phyloP scores from a whole-genome alignment of 805 yeast genomes.

The Wickerhamomyces ciferrii region DNA sequence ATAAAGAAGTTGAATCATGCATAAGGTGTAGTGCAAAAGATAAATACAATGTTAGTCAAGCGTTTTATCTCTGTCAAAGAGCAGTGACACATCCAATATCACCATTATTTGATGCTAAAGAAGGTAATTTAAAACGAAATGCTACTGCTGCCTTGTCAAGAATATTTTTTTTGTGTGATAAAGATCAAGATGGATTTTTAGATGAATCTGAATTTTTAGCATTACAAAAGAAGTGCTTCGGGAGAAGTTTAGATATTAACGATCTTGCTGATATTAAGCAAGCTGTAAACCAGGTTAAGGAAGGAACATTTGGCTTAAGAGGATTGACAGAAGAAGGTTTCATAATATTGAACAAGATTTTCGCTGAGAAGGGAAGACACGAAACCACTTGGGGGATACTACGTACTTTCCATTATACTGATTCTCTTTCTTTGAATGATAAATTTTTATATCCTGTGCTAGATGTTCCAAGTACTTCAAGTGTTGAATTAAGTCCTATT shows the following conservation, averaged over 20 bases:
- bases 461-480: conserved; percentile 67
- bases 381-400: conserved; percentile 97
- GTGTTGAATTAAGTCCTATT: conserved; percentile 87
- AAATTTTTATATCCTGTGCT: conserved; percentile 72
- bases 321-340: conserved; percentile 79
- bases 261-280: conserved; percentile 41
- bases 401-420: conserved; percentile 85
- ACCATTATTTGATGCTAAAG: conserved; percentile 90
- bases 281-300: conserved; percentile 24
- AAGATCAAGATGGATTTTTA: conserved; percentile 83
- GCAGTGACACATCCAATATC: conserved; percentile 92
- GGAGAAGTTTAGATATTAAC: conserved; percentile 44
- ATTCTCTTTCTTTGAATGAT: conserved; percentile 81
- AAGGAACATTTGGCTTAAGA: conserved; percentile 28
- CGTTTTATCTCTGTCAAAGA: conserved; percentile 88
- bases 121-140: conserved; percentile 72
- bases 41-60: conserved; percentile 83
- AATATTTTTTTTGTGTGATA: conserved; percentile 80
- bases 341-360: conserved; percentile 67
- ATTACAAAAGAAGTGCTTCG: conserved; percentile 74
- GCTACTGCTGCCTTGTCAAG: conserved; percentile 74
- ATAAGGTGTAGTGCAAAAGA: conserved; percentile 81
- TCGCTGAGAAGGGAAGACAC: conserved; percentile 89
- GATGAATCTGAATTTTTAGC: conserved; percentile 64
- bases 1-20: conserved; percentile 91